Evolutionary conservation across 2,329 filamentous ascomycete species (phyloP).

Genomic region (Capronia americana): DNA sequence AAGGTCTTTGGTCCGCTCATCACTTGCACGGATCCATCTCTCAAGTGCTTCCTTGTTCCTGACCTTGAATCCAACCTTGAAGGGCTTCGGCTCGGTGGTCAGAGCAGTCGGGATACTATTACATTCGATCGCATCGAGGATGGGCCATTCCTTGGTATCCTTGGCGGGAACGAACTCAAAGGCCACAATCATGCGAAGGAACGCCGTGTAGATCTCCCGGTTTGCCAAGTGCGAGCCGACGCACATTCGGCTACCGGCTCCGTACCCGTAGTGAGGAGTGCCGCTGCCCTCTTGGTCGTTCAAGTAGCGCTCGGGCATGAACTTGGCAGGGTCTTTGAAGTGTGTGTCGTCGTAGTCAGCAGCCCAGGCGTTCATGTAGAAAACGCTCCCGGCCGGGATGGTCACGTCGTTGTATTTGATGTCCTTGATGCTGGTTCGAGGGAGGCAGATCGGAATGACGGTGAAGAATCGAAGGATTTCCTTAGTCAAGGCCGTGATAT

Average conservation of each 20-base stretch:
- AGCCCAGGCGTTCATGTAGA: constrained; percentile 82
- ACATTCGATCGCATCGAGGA: constrained; percentile 64
- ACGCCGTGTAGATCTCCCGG: constrained; percentile 67
- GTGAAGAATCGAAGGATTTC: constrained; percentile 80
- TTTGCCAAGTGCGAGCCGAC: constrained; percentile 69
- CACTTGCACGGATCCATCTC: constrained; percentile 61
- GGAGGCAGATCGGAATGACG: constrained; percentile 79
- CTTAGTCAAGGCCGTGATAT: constrained; percentile 78
- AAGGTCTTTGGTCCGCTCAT: constrained; percentile 59
- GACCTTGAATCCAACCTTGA: constrained; percentile 63
- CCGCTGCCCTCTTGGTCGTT: constrained; percentile 58
- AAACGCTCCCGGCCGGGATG: constrained; percentile 77
- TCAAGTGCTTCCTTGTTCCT: constrained; percentile 55
- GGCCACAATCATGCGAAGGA: constrained; percentile 64
- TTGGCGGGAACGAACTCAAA: constrained; percentile 62
- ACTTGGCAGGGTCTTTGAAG: constrained; percentile 68
- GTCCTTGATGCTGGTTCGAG: constrained; percentile 73
- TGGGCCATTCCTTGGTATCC: constrained; percentile 56
- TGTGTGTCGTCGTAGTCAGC: constrained; percentile 74
- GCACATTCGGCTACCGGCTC: constrained; percentile 69
- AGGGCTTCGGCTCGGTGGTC: constrained; percentile 67
- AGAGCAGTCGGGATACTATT: constrained; percentile 64
- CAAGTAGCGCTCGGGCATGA: constrained; percentile 75
- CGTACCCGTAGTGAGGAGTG: constrained; percentile 68
- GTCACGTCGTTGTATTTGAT: constrained; percentile 70